Evolutionary conservation across 192 early-diverging fungal species (phyloP).

Genomic region (Paraglomus brasilianum): DNA sequence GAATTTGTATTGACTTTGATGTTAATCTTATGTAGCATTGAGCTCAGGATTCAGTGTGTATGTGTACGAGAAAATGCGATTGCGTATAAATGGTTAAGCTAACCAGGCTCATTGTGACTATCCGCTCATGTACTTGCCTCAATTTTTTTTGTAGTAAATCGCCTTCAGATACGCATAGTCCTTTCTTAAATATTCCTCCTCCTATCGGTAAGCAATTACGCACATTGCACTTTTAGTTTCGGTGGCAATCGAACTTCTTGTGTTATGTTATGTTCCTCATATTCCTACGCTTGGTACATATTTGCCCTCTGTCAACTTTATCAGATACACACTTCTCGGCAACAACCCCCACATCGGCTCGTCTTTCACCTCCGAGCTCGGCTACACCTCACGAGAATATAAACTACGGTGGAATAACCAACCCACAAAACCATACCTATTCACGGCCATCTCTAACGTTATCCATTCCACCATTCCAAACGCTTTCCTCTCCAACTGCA

Average conservation of each 20-base stretch:
- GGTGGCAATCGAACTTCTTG: too few species aligned
- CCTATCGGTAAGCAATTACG: slow-evolving; percentile 14
- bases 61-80: background rate
- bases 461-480: slow-evolving; percentile 31
- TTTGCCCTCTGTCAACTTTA: background rate
- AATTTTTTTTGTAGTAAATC: slow-evolving; percentile 24
- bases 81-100: too few species aligned
- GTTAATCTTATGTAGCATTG: slow-evolving; percentile 2
- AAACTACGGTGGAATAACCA: slow-evolving; percentile 19
- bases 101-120: background rate
- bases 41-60: slow-evolving; percentile 27
- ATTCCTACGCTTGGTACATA: too few species aligned
- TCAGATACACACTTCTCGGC: slow-evolving; percentile 22
- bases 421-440: slow-evolving; percentile 22
- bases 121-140: background rate
- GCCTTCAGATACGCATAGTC: slow-evolving; percentile 29
- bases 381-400: slow-evolving; percentile 11
- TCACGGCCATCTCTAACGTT: slow-evolving; percentile 22
- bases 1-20: too few species aligned
- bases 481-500: slow-evolving; percentile 18
- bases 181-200: slow-evolving; percentile 21
- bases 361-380: slow-evolving; percentile 28
- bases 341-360: slow-evolving; percentile 27
- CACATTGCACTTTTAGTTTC: too few species aligned
- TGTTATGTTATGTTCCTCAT: too few species aligned